Base-by-base conservation (phyloP, 164 flowering plant genomes). In the Magnolia changhungtana region DNA sequence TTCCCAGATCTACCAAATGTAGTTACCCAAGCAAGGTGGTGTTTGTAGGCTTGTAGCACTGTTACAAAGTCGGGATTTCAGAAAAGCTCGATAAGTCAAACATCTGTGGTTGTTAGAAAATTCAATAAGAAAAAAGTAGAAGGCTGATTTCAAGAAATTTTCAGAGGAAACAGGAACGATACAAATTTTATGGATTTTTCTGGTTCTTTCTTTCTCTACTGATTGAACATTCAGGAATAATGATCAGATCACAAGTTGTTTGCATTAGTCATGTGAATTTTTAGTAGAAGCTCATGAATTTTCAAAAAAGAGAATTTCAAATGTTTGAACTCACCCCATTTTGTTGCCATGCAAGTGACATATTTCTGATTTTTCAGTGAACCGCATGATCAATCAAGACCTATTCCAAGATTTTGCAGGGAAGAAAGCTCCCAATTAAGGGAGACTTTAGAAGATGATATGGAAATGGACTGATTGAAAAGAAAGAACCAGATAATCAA, bases 391-490 rank as follows among this genome's bases (percentile, higher is more conserved):
- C 4, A 50, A 8, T 31, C 14, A 37, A 23, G 8, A 67, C 37
- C 45, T n/a, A 37, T 19, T 75, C 66, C 29, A 29, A 24, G 29
- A 14, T 82, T 45, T 65, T 85, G 74, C 88, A 92, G 97, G 85
- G 94, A 88, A 67, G 97, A 91, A 78, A 85, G 86, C 77, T 77
- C 87, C 49, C 86, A 83, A 71, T 72, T 94, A 71, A 87, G 87
- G 78, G 80, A 63, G 18, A 79, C 76, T 69, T 84, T 92, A 68
- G 93, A 88, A 72, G 95, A 92, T 79, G 94, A 88, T 85, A 83
- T 81, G 70, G 83, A 86, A 82, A 95, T 94, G 14, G 96, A 94
- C 63, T 82, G 94, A 86, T 69, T 90, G 67, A 13, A 90, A 20
- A 74, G 82, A 78, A 97, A 96, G 87, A 89, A 92, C 81, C 76